Evolutionary conservation across 306 rosid genomes (phyloP), one percentile per base, ranked within the genome.

Genomic region (Canavalia ensiformis): DNA sequence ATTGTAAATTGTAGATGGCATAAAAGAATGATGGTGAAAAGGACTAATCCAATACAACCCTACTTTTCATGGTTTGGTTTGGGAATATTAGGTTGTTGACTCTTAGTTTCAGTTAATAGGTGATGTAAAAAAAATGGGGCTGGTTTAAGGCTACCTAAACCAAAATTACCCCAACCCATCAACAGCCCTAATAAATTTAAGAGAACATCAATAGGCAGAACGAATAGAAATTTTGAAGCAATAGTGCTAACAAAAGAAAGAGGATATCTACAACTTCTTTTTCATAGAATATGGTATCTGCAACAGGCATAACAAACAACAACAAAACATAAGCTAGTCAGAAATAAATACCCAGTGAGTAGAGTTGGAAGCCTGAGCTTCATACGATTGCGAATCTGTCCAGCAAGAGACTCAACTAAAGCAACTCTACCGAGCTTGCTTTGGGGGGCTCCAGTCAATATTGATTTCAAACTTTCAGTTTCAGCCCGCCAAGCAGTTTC

Each of bases 401-500:
- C 94, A 11, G 96, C 94, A 85, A 95, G 88, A 59, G 96, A 89
- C 88, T 93, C 99, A 77, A 95, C 98, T 88, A 95, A 90, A 49
- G 99, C 97, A 78, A 95, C 80, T 88, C 99, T 91, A 18, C 99
- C 99, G 33, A 95, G 94, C 90, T 93, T 95, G 90, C 87, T 93
- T 82, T 86, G 99, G 45, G 99, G 99, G 54, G 98, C 96, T 76
- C 99, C 99, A 51, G 96, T 87, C 79, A 95, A 79, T 81, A 95
- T 95, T 55, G 99, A 93, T 86, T 95, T 95, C 31, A 95, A 89
- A 88, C 97, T 95, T 86, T 95, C 99, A 83, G 91, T 93, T 87
- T 95, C 99, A 73, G 99, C 99, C 71, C 84, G 92, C 99, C 99
- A 95, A 2, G 99, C 99, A 75, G 97, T 95, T 87, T 95, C 99